Evolutionary conservation across 306 rosid genomes (phyloP).

Genomic region (Prunus kanzakura): DNA sequence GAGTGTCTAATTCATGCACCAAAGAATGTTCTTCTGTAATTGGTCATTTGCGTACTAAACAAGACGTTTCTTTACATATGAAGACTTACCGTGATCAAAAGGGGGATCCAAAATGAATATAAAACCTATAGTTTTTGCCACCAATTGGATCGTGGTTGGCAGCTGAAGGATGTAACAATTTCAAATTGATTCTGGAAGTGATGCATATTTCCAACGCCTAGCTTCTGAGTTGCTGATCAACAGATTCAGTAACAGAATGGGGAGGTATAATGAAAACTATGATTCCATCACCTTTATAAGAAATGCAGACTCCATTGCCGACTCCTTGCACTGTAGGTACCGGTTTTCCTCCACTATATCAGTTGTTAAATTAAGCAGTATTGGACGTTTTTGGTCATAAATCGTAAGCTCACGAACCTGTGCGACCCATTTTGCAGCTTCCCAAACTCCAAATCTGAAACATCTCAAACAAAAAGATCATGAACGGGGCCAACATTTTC

Average conservation of each 20-base stretch:
- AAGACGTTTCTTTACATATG: background rate
- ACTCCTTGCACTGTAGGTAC: conserved; percentile 90
- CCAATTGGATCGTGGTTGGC: conserved; percentile 12
- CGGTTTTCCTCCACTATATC: conserved; percentile 87
- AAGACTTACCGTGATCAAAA: background rate
- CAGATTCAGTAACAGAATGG: background rate
- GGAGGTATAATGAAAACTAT: conserved; percentile 25
- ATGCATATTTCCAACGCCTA: conserved; percentile 3
- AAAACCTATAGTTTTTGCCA: conserved; percentile 1
- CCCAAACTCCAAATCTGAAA: conserved; percentile 95
- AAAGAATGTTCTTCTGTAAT: background rate
- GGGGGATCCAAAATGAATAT: background rate
- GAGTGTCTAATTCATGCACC: background rate
- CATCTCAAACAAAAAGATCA: conserved; percentile 16
- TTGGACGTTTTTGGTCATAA: conserved; percentile 68
- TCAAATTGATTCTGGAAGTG: background rate
- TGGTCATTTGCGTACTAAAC: background rate
- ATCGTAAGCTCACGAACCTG: conserved; percentile 66
- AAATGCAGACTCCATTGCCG: conserved; percentile 80
- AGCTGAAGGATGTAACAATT: background rate
- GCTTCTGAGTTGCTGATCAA: conserved; percentile 14
- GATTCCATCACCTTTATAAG: conserved; percentile 73
- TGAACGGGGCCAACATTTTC: background rate
- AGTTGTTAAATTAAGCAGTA: conserved; percentile 68
- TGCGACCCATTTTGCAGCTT: conserved; percentile 94